Conservation (phyloP, 768 basidiomycete species). For the Rhizopogon vesiculosus region DNA sequence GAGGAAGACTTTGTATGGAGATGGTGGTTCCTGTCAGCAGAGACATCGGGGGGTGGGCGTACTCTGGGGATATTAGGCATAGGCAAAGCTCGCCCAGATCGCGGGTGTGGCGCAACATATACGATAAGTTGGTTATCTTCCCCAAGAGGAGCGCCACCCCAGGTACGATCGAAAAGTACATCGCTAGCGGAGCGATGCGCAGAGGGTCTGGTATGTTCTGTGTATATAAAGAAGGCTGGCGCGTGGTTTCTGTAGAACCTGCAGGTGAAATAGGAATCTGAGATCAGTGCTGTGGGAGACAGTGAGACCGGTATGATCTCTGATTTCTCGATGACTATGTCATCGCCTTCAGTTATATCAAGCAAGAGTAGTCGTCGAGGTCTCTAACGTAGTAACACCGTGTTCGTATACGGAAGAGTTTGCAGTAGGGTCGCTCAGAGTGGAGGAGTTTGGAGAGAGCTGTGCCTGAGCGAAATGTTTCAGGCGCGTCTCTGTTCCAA, state of each 20-base stretch:
- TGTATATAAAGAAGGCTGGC: constrained; percentile 36
- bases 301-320: background rate
- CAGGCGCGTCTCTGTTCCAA: too few relatives aligned
- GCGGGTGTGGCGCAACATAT: constrained; percentile 72
- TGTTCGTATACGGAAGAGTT: too few relatives aligned
- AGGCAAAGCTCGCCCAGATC: constrained; percentile 21
- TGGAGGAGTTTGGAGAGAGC: too few relatives aligned
- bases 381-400: background rate
- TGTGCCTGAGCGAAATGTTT: too few relatives aligned
- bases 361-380: background rate
- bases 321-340: background rate
- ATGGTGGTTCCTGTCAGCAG: constrained; percentile 17
- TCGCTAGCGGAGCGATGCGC: constrained; percentile 11
- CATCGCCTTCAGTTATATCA: background rate
- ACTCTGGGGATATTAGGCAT: constrained; percentile 7
- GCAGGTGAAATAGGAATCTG: background rate
- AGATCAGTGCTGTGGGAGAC: background rate
- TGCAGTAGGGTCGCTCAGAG: too few relatives aligned
- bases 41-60: constrained; percentile 17
- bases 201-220: constrained; percentile 20
- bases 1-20: constrained; percentile 1
- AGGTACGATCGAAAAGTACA: constrained; percentile 15
- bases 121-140: constrained; percentile 71
- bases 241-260: background rate
- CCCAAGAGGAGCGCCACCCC: constrained; percentile 19